A percentile compares a stretch with the other conserved stretches of the same genome.
These are phyloP conservation scores for Withania somnifera DNA, from an alignment of 305 asterid species.

Conservation along the genomic window DNA sequence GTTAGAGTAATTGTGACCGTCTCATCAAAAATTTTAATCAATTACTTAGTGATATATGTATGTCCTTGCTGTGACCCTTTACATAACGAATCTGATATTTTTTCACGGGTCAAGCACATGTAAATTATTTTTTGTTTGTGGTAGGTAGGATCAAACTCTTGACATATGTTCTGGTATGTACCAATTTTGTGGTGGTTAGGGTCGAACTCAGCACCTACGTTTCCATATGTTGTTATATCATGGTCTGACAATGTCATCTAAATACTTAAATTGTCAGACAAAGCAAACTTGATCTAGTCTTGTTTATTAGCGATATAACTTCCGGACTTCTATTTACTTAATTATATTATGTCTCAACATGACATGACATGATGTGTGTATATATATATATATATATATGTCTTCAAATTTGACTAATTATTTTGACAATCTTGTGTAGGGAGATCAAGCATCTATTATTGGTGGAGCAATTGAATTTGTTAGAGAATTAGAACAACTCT, in stretches of 20 bases:
- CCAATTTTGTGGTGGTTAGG: background rate
- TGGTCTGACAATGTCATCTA: background rate
- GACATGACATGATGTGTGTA: too few species aligned
- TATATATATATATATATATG: background rate
- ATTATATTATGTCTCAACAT: background rate
- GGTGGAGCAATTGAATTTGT: slow-evolving; percentile 98
- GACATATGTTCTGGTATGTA: too few species aligned
- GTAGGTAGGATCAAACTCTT: too few species aligned
- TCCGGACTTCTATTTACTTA: too few species aligned
- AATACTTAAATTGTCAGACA: background rate
- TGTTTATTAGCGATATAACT: background rate
- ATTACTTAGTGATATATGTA: background rate
- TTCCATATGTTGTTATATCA: background rate
- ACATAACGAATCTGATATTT: background rate
- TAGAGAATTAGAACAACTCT: slow-evolving; percentile 78
- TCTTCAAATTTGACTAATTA: background rate
- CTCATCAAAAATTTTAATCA: background rate
- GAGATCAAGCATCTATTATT: slow-evolving; percentile 95
- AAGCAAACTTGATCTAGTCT: background rate
- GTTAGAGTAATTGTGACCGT: background rate
- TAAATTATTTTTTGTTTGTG: background rate
- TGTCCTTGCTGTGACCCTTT: background rate
- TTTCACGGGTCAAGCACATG: background rate
- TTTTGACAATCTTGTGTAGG: slow-evolving; percentile 24
- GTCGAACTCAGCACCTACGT: background rate